Conservation (phyloP, 2,329 filamentous ascomycete genomes). For the Dothistroma septosporum region DNA sequence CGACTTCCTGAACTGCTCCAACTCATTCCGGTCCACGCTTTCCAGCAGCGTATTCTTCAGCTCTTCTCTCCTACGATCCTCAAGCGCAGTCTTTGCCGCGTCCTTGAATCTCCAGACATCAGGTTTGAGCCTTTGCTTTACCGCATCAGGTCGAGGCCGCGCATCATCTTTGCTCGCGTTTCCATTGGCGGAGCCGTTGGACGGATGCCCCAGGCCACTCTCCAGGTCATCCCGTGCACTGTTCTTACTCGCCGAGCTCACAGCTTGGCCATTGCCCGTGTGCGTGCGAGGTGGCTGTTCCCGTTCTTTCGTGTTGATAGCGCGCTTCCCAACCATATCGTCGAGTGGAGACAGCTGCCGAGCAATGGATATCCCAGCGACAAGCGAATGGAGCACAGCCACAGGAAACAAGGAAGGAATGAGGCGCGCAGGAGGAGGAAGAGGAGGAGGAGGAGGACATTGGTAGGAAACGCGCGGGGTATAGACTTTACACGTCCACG, state of each 20-base stretch:
- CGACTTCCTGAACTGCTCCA: constrained; percentile 50
- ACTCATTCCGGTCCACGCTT: constrained; percentile 43
- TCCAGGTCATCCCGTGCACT: constrained; percentile 16
- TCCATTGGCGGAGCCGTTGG: constrained; percentile 12
- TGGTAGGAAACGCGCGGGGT: no score
- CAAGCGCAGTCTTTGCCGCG: constrained; percentile 45
- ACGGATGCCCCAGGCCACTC: constrained; percentile 4
- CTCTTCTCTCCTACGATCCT: constrained; percentile 43
- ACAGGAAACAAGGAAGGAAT: neutral
- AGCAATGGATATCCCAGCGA: neutral
- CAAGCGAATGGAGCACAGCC: neutral
- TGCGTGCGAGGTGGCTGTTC: constrained; percentile 2
- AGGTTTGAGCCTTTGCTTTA: constrained; percentile 25
- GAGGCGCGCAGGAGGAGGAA: neutral
- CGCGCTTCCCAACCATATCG: constrained; percentile 32
- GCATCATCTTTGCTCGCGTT: constrained; percentile 18
- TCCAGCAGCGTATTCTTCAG: constrained; percentile 49
- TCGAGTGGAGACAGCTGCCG: neutral
- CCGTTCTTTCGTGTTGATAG: constrained; percentile 11
- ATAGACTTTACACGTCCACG: no score
- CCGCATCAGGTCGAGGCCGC: constrained; percentile 14
- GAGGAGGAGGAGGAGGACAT: no score
- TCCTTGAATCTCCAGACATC: constrained; percentile 45
- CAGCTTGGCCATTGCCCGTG: constrained; percentile 6
- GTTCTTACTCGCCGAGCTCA: neutral